Base-by-base conservation (phyloP, 2,329 filamentous ascomycete genomes). In the Talaromyces sp. region DNA sequence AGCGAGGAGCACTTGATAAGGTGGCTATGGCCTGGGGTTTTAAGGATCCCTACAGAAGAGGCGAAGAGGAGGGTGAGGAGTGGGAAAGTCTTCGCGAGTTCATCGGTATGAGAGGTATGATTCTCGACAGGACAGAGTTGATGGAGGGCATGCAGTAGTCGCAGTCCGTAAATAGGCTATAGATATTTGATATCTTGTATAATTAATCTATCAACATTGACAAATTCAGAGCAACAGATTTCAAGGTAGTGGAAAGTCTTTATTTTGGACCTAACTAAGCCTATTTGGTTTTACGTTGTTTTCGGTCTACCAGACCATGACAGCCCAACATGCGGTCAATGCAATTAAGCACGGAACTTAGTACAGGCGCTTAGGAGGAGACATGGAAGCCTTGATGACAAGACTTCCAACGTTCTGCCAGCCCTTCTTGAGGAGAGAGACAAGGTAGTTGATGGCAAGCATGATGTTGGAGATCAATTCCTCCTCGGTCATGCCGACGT, bases 371-470 rank as follows among this genome's bases (percentile, higher is more conserved):
- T 93, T 95, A 75, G 95, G 95, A 74, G 95, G 95, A 83, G 92
- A 97, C 95, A 99, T 99, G 86, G 91, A 91, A 85, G 95, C 95
- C 92, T 99, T 99, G 89, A 99, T 95, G 82, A 93, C 97, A 86
- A 99, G 89, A 88, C 91, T 95, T 82, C 95, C 95, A 79, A 99
- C 95, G 89, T 99, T 99, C 89, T 99, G 95, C 95, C 95, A 99
- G 82, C 95, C 95, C 92, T 99, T 99, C 93, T 99, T 99, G 82
- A 99, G 87, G 75, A 99, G 88, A 71, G 93, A 97, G 82, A 99
- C 94, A 73, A 99, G 90, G 89, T 99, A 99, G 91, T 99, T 99
- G 90, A 99, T 98, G 84, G 94, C 88, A 86, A 99, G 85, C 95
- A 99, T 99, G 85, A 98, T 93, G 90, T 99, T 99, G 80, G 88